Conservation (phyloP, 176 grass and related monocot species). For the Carex cristatella region DNA sequence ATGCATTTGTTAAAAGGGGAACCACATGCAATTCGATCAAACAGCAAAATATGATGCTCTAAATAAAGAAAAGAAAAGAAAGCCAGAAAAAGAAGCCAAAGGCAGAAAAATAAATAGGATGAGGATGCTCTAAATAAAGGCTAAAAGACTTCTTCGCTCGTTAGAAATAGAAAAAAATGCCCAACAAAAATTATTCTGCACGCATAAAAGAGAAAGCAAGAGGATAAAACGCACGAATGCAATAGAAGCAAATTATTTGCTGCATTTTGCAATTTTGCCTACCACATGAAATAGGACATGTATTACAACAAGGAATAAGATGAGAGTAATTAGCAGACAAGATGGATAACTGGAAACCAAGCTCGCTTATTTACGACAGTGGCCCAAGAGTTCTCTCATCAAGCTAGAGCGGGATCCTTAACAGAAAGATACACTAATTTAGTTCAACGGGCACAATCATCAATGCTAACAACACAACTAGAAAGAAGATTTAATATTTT, state of each 20-base stretch:
- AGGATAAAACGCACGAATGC: neutral
- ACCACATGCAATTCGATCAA: neutral
- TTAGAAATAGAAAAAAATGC: neutral
- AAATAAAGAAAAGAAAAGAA: neutral
- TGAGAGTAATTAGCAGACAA: neutral
- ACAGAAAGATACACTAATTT: neutral
- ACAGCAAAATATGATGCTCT: neutral
- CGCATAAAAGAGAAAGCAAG: neutral
- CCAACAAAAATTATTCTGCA: neutral
- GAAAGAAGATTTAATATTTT: neutral
- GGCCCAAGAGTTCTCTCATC: neutral
- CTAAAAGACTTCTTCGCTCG: neutral
- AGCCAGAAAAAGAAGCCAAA: neutral
- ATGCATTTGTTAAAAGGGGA: neutral
- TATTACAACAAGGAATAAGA: too few relatives aligned
- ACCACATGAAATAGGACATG: too few relatives aligned
- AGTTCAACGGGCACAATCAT: neutral
- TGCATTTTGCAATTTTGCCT: too few relatives aligned
- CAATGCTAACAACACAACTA: neutral
- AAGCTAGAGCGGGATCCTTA: neutral
- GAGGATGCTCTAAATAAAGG: neutral
- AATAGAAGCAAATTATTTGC: too few relatives aligned
- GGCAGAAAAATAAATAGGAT: neutral
- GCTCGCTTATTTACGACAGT: neutral
- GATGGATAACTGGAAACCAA: neutral